Conservation (phyloP, 257 asterid genomes). For the Knoxia roxburghii region DNA sequence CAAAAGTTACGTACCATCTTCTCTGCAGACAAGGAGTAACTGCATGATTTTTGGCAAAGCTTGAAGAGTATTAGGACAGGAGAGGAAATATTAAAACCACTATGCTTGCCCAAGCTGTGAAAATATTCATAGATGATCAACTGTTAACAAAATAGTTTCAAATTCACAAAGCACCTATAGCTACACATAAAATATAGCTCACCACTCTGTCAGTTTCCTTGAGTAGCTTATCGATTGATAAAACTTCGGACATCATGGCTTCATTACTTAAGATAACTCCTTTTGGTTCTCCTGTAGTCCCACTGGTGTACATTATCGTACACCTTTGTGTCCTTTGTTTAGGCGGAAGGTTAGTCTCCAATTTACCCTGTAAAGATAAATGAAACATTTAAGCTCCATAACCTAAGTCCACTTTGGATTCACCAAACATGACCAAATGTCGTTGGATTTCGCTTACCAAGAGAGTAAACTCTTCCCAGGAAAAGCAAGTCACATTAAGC, state of each 20-base stretch:
- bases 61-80: not conserved
- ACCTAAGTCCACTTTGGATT: not conserved
- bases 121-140: too few species aligned
- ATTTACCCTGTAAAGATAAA: constrained; percentile 43
- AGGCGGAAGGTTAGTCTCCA: constrained; percentile 50
- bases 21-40: not conserved
- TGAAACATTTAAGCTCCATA: not conserved
- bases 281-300: constrained; percentile 96
- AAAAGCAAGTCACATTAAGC: constrained; percentile 66
- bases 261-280: constrained; percentile 72
- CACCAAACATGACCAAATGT: not conserved
- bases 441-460: constrained; percentile 36
- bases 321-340: constrained; percentile 53
- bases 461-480: constrained; percentile 73
- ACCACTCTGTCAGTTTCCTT: constrained; percentile 62
- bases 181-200: not conserved
- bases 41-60: not conserved
- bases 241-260: constrained; percentile 77
- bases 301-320: constrained; percentile 95
- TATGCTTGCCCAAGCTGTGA: not conserved
- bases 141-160: too few species aligned
- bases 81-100: not conserved
- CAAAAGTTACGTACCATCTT: not conserved
- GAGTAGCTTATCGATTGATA: constrained; percentile 70
- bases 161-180: not conserved